Base-by-base conservation (phyloP, 2,329 filamentous ascomycete genomes). In the Paecilomyces sp. region DNA sequence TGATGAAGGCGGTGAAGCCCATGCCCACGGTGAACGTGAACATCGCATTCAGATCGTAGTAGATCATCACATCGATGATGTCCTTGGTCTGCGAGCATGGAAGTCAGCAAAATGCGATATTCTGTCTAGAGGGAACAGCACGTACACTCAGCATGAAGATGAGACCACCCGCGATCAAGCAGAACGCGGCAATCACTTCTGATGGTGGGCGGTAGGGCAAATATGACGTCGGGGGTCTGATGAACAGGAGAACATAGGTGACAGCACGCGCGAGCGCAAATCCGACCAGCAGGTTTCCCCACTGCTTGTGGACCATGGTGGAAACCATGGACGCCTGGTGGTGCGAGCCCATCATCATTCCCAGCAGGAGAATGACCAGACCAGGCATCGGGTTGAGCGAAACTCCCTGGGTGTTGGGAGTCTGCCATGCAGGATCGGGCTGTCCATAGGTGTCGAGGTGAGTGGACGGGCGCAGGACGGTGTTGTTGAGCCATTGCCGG, bases 291-390 rank as follows among this genome's bases (percentile, higher is more conserved):
- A 97, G 82, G 68, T 86, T 87, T 28, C 93, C 93, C 93, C 93
- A 97, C 75, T 97, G 92, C 70, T 88, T 88, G 77, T 97, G 93
- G 55, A 97, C 84, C 90, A 94, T 96, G 65, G 87, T 90, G 9
- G 91, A 93, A 54, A 92, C 83, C 88, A 91, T 91, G 61, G 86
- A 90, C 30, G 80, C 74, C 72, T 96, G 92, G 61, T 93, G 90
- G 74, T 97, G 93, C 28, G 90, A 91, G 70, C 89, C 89, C 93
- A 97, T 97, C 90, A 96, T 94, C 72, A 92, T 85, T 34, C 94
- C 94, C 1, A 97, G 81, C 0, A 97, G 80, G 60, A 97, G 80
- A 65, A 97, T 93, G 55, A 96, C 85, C 3, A 97, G 80, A 0
- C 88, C 90, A 0, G 93, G 94, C 66, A 97, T 85, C 0, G 92